Conservation (phyloP, 768 basidiomycete genomes). For the Russula abietina region DNA sequence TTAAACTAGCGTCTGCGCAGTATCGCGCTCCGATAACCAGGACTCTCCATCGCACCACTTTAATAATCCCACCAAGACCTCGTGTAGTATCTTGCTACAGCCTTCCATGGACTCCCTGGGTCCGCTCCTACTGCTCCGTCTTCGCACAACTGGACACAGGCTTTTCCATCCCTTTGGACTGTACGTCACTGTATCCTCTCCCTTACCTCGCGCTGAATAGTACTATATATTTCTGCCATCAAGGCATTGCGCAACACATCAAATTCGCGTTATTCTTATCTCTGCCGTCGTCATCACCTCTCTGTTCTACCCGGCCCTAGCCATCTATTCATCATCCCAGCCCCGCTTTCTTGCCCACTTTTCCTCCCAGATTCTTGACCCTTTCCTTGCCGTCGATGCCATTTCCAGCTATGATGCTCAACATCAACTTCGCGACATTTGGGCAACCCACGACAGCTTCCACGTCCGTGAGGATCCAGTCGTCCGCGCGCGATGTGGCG, state of each 20-base stretch:
- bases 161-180: conserved; percentile 74
- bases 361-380: conserved; percentile 54
- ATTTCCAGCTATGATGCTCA: conserved; percentile 49
- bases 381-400: conserved; percentile 49
- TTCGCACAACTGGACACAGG: conserved; percentile 37
- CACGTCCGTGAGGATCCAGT: conserved; percentile 65
- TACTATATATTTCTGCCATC: neutral
- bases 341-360: conserved; percentile 51
- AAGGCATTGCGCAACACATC: conserved; percentile 87
- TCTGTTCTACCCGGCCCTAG: conserved; percentile 85
- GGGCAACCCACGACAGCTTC: conserved; percentile 59
- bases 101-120: conserved; percentile 25
- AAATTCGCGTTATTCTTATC: conserved; percentile 82
- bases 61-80: neutral
- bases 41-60: neutral
- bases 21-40: neutral
- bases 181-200: conserved; percentile 41
- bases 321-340: conserved; percentile 72
- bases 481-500: conserved; percentile 63
- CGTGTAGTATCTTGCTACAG: neutral
- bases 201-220: neutral
- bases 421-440: conserved; percentile 63
- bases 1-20: neutral
- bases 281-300: conserved; percentile 85
- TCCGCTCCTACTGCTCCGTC: conserved; percentile 31